These are phyloP conservation scores for Ceraceosorus guamensis DNA, from an alignment of 1,284 basidiomycete genomes.

Conservation along the genomic window DNA sequence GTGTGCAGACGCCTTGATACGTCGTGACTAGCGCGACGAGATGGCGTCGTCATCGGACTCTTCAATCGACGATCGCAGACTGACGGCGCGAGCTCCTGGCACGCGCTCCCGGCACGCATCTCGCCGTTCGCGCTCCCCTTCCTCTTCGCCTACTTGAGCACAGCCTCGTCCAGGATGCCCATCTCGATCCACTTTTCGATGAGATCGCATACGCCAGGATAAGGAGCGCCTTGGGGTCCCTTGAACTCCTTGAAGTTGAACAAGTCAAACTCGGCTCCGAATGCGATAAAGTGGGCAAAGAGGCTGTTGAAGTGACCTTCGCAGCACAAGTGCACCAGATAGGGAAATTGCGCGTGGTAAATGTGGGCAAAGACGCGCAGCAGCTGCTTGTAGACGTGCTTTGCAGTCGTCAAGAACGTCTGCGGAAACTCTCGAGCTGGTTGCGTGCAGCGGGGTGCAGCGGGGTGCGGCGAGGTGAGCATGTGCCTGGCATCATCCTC, in stretches of 20 bases:
- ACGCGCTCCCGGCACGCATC: no score
- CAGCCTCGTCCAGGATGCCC: constrained; percentile 58
- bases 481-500: neutral
- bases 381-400: constrained; percentile 93
- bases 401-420: constrained; percentile 82
- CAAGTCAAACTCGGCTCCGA: constrained; percentile 73
- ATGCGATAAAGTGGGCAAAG: constrained; percentile 92
- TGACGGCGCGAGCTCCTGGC: no score
- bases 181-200: constrained; percentile 85
- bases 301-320: constrained; percentile 98
- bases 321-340: constrained; percentile 81
- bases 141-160: constrained; percentile 12
- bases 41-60: no score
- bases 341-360: constrained; percentile 88
- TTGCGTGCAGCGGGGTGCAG: constrained; percentile 3
- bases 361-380: constrained; percentile 95
- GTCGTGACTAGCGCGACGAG: no score
- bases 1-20: no score
- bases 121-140: no score
- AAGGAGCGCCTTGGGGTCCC: constrained; percentile 48
- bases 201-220: constrained; percentile 66
- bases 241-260: constrained; percentile 66
- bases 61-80: no score
- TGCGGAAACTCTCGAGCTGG: constrained; percentile 82
- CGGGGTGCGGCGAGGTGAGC: neutral